Percentiles rank a stretch among this genome's conserved stretches.
These are phyloP conservation scores for Geotrichum klebahnii DNA, from an alignment of 1,139 yeast species.

Conservation along the genomic window DNA sequence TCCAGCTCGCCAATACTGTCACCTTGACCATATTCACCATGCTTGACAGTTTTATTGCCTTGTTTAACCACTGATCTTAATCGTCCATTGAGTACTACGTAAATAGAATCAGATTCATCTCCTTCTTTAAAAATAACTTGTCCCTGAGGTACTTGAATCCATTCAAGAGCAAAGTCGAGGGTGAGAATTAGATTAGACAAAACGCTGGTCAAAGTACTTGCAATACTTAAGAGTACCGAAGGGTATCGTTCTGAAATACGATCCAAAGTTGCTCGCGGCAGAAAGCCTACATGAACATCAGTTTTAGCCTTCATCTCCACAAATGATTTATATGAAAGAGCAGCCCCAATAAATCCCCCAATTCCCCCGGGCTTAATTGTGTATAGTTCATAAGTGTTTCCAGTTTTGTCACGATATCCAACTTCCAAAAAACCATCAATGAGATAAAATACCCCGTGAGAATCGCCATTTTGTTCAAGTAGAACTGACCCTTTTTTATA, in stretches of 20 bases:
- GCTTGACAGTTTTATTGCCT: conserved; percentile 31
- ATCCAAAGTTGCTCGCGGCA: conserved; percentile 61
- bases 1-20: conserved; percentile 94
- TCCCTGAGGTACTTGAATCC: conserved; percentile 90
- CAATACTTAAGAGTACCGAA: conserved; percentile 69
- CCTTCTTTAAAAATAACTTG: conserved; percentile 75
- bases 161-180: conserved; percentile 87
- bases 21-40: conserved; percentile 89
- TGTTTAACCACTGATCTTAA: conserved; percentile 56
- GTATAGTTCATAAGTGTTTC: conserved; percentile 47
- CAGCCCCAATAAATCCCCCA: conserved; percentile 80
- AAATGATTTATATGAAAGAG: conserved; percentile 75
- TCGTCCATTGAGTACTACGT: conserved; percentile 85
- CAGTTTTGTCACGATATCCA: conserved; percentile 39
- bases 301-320: conserved; percentile 60
- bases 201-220: conserved; percentile 62
- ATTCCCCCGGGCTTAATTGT: conserved; percentile 72
- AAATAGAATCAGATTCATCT: conserved; percentile 87
- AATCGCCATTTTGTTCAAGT: conserved; percentile 59
- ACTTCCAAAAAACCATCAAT: conserved; percentile 74
- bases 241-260: conserved; percentile 71
- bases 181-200: conserved; percentile 65
- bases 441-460: conserved; percentile 74
- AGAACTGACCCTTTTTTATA: conserved; percentile 54
- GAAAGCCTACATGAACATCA: conserved; percentile 64